Evolutionary conservation across 2,329 filamentous ascomycete species (phyloP).

Genomic region (Verticillium zaregamsianum): DNA sequence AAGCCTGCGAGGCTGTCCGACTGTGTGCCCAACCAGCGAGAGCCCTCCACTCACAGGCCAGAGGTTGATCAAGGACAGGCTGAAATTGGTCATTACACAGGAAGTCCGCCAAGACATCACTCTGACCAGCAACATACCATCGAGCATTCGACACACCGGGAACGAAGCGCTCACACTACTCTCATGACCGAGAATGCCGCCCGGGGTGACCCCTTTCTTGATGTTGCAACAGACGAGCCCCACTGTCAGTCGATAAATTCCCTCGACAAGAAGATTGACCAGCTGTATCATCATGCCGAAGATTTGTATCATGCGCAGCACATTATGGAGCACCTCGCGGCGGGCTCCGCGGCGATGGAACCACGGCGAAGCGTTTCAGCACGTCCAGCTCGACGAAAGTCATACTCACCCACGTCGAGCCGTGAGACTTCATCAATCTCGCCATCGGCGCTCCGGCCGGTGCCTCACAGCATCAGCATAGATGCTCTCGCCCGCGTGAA

Average conservation of each 20-base stretch:
- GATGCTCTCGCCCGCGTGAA: background rate
- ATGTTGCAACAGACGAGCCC: background rate
- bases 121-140: background rate
- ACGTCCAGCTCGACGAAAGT: background rate
- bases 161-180: background rate
- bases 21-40: conserved; percentile 18
- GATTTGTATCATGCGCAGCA: conserved; percentile 28
- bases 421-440: background rate
- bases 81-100: background rate
- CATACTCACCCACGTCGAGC: background rate
- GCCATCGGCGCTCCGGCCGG: background rate
- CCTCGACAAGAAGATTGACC: conserved; percentile 21
- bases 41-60: conserved; percentile 10
- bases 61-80: background rate
- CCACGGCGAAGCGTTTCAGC: background rate
- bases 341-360: conserved; percentile 8
- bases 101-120: background rate
- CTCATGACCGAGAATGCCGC: background rate
- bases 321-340: conserved; percentile 28
- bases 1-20: conserved; percentile 20
- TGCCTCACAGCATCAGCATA: background rate
- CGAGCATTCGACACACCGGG: background rate
- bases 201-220: background rate
- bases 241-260: conserved; percentile 4
- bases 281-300: conserved; percentile 26